Evolutionary conservation across 306 rosid species (phyloP).

Genomic region (Vigna angularis): DNA sequence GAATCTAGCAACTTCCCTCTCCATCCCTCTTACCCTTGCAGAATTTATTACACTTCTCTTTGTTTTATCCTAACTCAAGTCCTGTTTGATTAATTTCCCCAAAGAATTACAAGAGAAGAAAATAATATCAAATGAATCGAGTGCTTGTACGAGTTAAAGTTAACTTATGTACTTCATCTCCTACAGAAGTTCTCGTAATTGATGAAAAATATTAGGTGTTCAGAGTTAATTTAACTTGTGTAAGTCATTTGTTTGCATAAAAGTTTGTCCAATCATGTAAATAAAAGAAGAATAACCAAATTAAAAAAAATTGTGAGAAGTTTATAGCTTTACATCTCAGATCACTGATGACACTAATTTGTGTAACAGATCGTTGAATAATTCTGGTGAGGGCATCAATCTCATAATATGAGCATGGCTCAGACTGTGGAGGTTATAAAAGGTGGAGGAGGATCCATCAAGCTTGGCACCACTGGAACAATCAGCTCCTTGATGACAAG

Average conservation of each 20-base stretch:
- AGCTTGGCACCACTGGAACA: conserved; percentile 85
- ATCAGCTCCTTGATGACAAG: conserved; percentile 82
- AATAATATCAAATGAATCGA: neutral
- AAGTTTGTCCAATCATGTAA: neutral
- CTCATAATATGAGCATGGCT: conserved; percentile 63
- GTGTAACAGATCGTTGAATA: conserved; percentile 52
- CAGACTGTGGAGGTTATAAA: conserved; percentile 70
- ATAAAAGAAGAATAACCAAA: neutral
- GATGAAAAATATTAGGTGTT: neutral
- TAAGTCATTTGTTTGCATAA: neutral
- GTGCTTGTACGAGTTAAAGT: neutral
- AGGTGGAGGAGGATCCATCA: conserved; percentile 88
- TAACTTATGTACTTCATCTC: neutral
- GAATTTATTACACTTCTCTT: neutral
- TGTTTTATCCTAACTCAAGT: neutral
- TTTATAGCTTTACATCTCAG: conserved; percentile 36
- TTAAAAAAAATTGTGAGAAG: conserved; percentile 27
- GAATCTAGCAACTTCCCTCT: neutral
- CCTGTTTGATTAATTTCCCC: neutral
- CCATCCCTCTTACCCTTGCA: neutral
- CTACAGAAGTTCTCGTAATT: neutral
- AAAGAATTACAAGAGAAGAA: neutral
- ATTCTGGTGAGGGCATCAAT: conserved; percentile 43
- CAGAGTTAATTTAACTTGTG: neutral
- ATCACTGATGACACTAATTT: conserved; percentile 46